These are phyloP conservation scores for Candida awuae DNA, from an alignment of 805 yeast genomes.

Conservation along the genomic window DNA sequence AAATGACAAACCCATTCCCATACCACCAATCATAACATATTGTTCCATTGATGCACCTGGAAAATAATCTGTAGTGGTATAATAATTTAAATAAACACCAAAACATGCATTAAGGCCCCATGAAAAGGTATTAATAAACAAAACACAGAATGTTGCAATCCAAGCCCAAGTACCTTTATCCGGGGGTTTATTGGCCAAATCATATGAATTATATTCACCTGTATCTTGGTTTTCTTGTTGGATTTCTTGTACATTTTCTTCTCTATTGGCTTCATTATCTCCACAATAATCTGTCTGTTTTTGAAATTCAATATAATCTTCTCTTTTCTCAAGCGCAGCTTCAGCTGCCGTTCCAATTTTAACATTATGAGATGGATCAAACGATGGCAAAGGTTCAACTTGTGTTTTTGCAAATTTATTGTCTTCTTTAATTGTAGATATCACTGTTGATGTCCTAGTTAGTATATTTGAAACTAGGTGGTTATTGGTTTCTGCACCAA, in stretches of 20 bases:
- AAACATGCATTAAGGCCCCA: conserved; percentile 51
- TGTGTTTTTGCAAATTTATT: conserved; percentile 20
- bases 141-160: conserved; percentile 34
- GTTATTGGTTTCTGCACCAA: not conserved
- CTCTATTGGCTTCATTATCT: not conserved
- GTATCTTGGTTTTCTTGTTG: conserved; percentile 18
- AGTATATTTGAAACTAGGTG: conserved; percentile 5
- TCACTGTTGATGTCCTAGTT: conserved; percentile 20
- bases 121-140: conserved; percentile 31
- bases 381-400: conserved; percentile 8
- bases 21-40: conserved; percentile 50
- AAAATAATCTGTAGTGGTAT: conserved; percentile 34
- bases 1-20: conserved; percentile 49
- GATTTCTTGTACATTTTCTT: not conserved
- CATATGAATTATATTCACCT: conserved; percentile 27
- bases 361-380: not conserved
- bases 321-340: too few species aligned
- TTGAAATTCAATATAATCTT: too few species aligned
- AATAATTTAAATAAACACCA: conserved; percentile 47
- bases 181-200: conserved; percentile 29
- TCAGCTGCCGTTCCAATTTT: conserved; percentile 3
- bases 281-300: not conserved
- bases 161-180: conserved; percentile 44
- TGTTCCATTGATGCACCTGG: conserved; percentile 43
- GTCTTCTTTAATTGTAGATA: conserved; percentile 26